Base-by-base conservation (phyloP, 2,329 filamentous ascomycete genomes). In the Exophiala lecanii-corni region DNA sequence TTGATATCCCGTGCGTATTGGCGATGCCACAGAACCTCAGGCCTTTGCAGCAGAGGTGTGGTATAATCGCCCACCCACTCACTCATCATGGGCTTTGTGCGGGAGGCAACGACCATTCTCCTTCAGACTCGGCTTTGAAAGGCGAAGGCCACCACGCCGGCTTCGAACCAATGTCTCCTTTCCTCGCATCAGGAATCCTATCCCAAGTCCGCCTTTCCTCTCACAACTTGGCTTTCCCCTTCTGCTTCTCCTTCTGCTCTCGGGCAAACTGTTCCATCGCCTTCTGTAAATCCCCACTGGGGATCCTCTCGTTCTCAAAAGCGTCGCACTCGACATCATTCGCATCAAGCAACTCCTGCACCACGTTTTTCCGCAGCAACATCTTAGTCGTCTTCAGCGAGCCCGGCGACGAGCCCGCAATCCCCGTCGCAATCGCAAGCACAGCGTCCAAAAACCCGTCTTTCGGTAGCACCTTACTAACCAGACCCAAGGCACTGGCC, bases 401-500 rank as follows among this genome's bases (percentile, higher is more conserved):
- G 25, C 43, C 20, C 5, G 46, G 25, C 21, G 46, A 36, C 28
- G 46, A 37, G 15, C 39, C 39, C 20, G 41, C 50, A 10, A 49
- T 37, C 20, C 25, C 19, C n/a, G 25, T 32, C 13, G 49, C 49
- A 21, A 43, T 25, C 9, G 25, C 30, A 25, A 42, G 18, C 9
- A 53, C 47, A 9, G 38, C 41, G n/a, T 36, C 17, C 37, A 47
- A 10, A 25, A 45, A 47, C 12, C 33, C 34, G 17, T 43, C 25
- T 15, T 34, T 36, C 5, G 32, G 35, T 30, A 49, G 21, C n/a
- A 52, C 41, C 26, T 49, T 41, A 7, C 45, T 46, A 20, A 52
- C 39, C 20, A 49, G 33, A 9, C 45, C 49, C 13, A 41, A 36
- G 4, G 21, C 17, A 15, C 41, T 41, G 15, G 48, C 36, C 13